Evolutionary conservation across 345 rosid genomes (phyloP).

Genomic region (Hypericum androsaemum): DNA sequence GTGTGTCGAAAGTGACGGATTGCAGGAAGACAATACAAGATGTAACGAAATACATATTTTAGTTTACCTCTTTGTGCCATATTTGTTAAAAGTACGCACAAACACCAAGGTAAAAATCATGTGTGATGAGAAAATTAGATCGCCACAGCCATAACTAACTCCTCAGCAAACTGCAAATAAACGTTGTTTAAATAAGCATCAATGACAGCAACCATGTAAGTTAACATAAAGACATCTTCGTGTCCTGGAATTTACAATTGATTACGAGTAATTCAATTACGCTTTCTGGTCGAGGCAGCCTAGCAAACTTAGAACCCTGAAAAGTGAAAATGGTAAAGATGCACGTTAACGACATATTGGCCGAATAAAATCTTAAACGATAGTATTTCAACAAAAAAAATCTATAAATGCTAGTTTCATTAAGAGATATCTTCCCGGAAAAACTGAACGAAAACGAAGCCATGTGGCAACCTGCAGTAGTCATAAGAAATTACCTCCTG

Average conservation of each 20-base stretch:
- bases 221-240: too few relatives aligned
- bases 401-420: conserved; percentile 1
- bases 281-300: neutral
- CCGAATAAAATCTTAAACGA: conserved; percentile 9
- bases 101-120: conserved; percentile 4
- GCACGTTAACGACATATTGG: conserved; percentile 11
- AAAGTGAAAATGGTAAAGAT: neutral
- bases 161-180: conserved; percentile 3
- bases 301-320: conserved; percentile 2
- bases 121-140: conserved; percentile 3
- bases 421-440: conserved; percentile 7
- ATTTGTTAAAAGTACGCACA: neutral
- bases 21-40: neutral
- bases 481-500: neutral
- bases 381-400: conserved; percentile 1
- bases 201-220: neutral
- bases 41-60: neutral
- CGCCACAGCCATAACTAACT: conserved; percentile 1
- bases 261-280: neutral
- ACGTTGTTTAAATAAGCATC: neutral
- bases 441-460: neutral
- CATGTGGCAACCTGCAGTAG: neutral
- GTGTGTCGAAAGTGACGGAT: neutral
- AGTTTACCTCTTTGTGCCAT: conserved; percentile 3
- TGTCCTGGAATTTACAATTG: neutral